Conservation (phyloP, 2,329 filamentous ascomycete species). For the Fusarium robinianum region DNA sequence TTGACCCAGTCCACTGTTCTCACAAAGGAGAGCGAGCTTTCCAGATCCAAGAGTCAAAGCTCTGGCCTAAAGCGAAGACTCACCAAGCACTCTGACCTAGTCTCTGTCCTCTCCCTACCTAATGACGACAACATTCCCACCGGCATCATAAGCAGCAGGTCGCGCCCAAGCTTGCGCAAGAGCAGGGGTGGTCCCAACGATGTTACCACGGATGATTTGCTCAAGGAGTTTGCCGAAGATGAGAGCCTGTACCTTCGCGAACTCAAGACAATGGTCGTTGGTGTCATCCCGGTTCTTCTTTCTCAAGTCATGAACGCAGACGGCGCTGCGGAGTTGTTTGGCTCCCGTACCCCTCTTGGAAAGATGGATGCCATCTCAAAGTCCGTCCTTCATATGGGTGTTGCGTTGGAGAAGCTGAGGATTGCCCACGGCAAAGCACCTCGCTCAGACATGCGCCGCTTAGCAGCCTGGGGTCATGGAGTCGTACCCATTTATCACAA, state of each 20-base stretch:
- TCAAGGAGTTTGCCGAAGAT: constrained; percentile 80
- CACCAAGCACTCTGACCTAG: constrained; percentile 90
- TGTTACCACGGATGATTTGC: constrained; percentile 73
- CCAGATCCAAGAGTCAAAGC: constrained; percentile 48
- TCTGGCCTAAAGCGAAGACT: constrained; percentile 71
- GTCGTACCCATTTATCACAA: constrained; percentile 79
- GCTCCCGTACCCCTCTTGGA: constrained; percentile 54
- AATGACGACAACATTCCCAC: constrained; percentile 59
- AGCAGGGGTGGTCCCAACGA: constrained; percentile 68
- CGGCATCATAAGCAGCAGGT: constrained; percentile 71
- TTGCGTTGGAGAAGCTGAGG: constrained; percentile 83
- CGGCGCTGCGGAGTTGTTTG: constrained; percentile 69
- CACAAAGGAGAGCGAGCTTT: constrained; percentile 52
- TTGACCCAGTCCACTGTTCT: constrained; percentile 57
- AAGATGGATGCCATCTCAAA: constrained; percentile 70
- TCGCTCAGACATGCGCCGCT: constrained; percentile 68
- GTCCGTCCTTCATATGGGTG: constrained; percentile 92
- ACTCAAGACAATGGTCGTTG: constrained; percentile 89
- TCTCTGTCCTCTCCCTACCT: constrained; percentile 84
- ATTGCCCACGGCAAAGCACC: constrained; percentile 81
- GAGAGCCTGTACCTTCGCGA: constrained; percentile 89
- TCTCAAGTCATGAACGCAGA: constrained; percentile 78
- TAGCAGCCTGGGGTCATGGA: constrained; percentile 81
- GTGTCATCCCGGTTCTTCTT: constrained; percentile 90
- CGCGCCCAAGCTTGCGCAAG: constrained; percentile 77